Evolutionary conservation across 768 basidiomycete genomes (phyloP).

Genomic region (Hydnum rufescens): DNA sequence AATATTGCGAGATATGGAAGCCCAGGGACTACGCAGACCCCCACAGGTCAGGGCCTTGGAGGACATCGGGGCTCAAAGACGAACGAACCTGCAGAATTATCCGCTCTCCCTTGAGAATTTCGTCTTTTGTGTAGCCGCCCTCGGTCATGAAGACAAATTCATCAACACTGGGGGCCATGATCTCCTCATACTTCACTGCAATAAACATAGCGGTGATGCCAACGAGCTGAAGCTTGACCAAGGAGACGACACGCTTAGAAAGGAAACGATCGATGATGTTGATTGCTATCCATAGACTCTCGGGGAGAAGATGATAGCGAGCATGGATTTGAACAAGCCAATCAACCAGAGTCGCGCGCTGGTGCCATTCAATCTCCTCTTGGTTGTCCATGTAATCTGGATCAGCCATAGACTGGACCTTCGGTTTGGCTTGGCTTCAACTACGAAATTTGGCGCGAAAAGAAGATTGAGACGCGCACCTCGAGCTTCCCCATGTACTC

Average conservation of each 20-base stretch:
- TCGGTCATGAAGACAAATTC: conserved; percentile 92
- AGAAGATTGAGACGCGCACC: conserved; percentile 26
- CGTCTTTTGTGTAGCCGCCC: conserved; percentile 80
- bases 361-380: conserved; percentile 70
- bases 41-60: not conserved
- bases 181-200: conserved; percentile 98
- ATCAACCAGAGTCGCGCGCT: conserved; percentile 93
- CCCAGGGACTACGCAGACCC: conserved; percentile 41
- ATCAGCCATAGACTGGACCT: conserved; percentile 80
- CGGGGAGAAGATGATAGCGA: conserved; percentile 96
- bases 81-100: conserved; percentile 62
- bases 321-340: conserved; percentile 97
- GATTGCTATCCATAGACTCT: conserved; percentile 97
- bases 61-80: not conserved
- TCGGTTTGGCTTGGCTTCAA: not conserved
- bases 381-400: conserved; percentile 89
- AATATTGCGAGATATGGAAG: conserved; percentile 90
- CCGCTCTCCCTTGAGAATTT: conserved; percentile 94
- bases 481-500: conserved; percentile 88
- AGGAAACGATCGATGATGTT: conserved; percentile 92
- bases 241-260: conserved; percentile 66
- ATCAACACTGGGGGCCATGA: conserved; percentile 55
- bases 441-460: conserved; percentile 13
- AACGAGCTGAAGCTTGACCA: conserved; percentile 86
- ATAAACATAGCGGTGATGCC: conserved; percentile 99